These are phyloP conservation scores for Pyronema omphalodes DNA, from an alignment of 495 filamentous ascomycete species.

Conservation along the genomic window DNA sequence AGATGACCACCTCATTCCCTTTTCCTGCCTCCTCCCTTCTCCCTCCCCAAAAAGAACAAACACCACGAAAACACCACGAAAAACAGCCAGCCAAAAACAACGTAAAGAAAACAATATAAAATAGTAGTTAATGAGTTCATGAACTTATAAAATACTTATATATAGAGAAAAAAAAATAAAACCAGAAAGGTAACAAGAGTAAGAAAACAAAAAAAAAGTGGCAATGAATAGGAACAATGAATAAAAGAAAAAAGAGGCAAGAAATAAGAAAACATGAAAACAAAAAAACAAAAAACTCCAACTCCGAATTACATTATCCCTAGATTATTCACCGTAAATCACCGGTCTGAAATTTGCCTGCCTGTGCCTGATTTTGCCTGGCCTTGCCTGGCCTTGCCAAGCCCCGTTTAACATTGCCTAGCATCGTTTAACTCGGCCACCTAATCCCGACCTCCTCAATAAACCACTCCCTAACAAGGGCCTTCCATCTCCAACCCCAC, in stretches of 20 bases:
- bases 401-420: neutral
- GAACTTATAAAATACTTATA: too few relatives aligned
- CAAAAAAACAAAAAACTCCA: neutral
- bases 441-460: neutral
- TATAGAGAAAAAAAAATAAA: neutral
- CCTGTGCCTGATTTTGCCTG: too few relatives aligned
- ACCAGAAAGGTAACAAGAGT: neutral
- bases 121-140: too few relatives aligned
- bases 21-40: too few relatives aligned
- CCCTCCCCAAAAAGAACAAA: too few relatives aligned
- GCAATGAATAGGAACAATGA: neutral
- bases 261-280: too few relatives aligned
- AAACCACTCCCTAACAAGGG: neutral
- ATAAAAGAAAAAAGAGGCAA: neutral
- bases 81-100: too few relatives aligned
- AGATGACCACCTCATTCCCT: too few relatives aligned
- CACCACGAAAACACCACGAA: too few relatives aligned
- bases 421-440: neutral
- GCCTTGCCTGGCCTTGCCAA: neutral
- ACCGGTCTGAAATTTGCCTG: too few relatives aligned
- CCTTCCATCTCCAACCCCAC: slow-evolving; percentile 2
- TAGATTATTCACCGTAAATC: neutral
- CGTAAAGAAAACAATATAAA: too few relatives aligned
- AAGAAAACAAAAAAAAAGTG: neutral
- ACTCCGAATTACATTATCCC: neutral